Evolutionary conservation across 2,329 filamentous ascomycete species (phyloP), one percentile per base, ranked within the genome.

Genomic region (Penicillium capsulatum): DNA sequence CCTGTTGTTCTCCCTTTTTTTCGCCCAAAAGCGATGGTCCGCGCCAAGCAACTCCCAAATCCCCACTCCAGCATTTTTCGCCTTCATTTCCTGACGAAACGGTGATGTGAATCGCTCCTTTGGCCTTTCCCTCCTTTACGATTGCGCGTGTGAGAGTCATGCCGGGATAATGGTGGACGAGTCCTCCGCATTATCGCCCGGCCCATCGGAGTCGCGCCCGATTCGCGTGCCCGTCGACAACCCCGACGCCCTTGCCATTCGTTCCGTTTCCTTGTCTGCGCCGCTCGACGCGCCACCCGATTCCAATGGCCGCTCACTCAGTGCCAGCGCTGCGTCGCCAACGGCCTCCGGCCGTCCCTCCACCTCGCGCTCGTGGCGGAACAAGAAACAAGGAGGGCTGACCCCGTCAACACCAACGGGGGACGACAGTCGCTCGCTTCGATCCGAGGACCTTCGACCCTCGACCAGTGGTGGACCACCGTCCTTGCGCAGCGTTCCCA

Each of bases 401-500:
- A 5, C 19, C 5, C 19, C 19, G 17, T 27, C 51, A 17, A 39
- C 40, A 15, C 44, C 53, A 17, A 17, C 42, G 17, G 38, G 34
- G 32, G 46, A 44, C 30, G 47, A 50, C 17, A 49, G 32, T 28
- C 46, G 45, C 22, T 43, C 46, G 7, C 40, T 45, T 27, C 36
- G 44, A 22, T 50, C 52, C n/a, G 49, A 51, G 31, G 54, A 54
- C 22, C 51, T 53, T 24, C 47, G 48, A 11, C 57, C 55, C 5
- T 47, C 49, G 1, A 43, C 51, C 4, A 63, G 51, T 34, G 40
- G 5, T 22, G 19, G 5, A 22, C 19, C 61, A 22, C 55, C 57
- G 28, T 60, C 61, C 3, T 36, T 61, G 34, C 57, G 54, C 36
- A 65, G 60, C 35, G 61, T 69, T 27, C 66, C 66, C 34, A 68